These are phyloP conservation scores for Cyanodermella asteris DNA, from an alignment of 2,329 filamentous ascomycete species.

Conservation along the genomic window DNA sequence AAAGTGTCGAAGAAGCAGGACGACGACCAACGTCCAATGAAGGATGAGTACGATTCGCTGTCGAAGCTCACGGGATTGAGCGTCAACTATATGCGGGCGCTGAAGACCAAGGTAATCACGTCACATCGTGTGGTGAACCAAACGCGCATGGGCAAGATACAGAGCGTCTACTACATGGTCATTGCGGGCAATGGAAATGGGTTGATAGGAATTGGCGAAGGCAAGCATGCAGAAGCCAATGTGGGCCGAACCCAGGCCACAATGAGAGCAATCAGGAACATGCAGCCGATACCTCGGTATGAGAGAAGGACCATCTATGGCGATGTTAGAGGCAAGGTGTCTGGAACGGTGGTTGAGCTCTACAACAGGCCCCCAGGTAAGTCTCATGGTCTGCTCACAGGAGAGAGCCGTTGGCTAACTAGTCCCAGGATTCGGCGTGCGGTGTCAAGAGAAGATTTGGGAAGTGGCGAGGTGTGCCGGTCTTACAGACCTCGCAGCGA, in stretches of 20 bases:
- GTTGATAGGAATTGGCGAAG: constrained; percentile 69
- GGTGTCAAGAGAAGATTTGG: constrained; percentile 77
- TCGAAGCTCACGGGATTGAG: constrained; percentile 35
- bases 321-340: constrained; percentile 61
- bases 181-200: constrained; percentile 78
- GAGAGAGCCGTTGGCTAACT: constrained; percentile 1
- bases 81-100: constrained; percentile 21
- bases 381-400: constrained; percentile 12
- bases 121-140: constrained; percentile 63
- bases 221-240: constrained; percentile 55
- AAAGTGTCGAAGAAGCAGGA: constrained; percentile 10
- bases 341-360: constrained; percentile 67
- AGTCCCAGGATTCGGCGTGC: constrained; percentile 68
- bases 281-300: constrained; percentile 79
- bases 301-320: constrained; percentile 85
- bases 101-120: constrained; percentile 54
- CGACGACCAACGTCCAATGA: constrained; percentile 11
- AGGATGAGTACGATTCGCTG: constrained; percentile 16
- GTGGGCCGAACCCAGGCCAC: constrained; percentile 51
- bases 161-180: constrained; percentile 49
- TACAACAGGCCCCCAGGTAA: constrained; percentile 70
- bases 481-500: constrained; percentile 67
- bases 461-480: constrained; percentile 79
- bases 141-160: constrained; percentile 87
- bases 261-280: constrained; percentile 68